Percentiles rank a stretch among this genome's conserved stretches.
Evolutionary conservation across 192 early-diverging fungal genomes (phyloP).

Genomic region (Podila verticillata): DNA sequence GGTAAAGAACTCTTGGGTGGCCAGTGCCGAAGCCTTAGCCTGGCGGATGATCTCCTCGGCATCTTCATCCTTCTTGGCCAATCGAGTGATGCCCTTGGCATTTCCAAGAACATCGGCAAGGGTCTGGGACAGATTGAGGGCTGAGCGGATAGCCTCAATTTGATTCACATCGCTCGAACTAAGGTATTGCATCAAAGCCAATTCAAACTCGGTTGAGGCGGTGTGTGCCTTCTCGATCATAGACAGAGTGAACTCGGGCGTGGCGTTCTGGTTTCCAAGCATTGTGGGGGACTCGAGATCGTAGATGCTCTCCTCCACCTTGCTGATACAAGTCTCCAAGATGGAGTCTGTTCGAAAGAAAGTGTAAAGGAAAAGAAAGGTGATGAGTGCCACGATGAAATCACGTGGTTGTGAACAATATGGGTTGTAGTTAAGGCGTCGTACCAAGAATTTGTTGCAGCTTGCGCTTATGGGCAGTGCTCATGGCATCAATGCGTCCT

Average conservation of each 20-base stretch:
- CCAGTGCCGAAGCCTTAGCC: conserved; percentile 71
- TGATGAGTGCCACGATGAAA: too few species aligned
- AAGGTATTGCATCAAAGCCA: conserved; percentile 44
- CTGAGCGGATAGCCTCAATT: conserved; percentile 82
- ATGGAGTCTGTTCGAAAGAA: conserved; percentile 73
- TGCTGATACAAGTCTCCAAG: conserved; percentile 84
- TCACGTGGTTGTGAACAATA: too few species aligned
- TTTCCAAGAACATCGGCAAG: conserved; percentile 86
- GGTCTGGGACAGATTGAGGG: conserved; percentile 83
- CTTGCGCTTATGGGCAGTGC: conserved; percentile 70
- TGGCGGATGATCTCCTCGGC: conserved; percentile 79
- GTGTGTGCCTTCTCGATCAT: conserved; percentile 88
- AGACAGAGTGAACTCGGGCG: conserved; percentile 91
- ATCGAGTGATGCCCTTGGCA: conserved; percentile 88
- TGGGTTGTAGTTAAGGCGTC: conserved; percentile 1
- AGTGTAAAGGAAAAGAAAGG: too few species aligned
- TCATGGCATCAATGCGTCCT: conserved; percentile 71
- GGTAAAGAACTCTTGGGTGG: conserved; percentile 84
- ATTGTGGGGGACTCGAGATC: conserved; percentile 84
- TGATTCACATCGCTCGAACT: conserved; percentile 66
- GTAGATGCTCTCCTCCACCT: conserved; percentile 91
- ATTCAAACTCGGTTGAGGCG: conserved; percentile 68
- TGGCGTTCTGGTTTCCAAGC: conserved; percentile 86
- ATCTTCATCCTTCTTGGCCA: conserved; percentile 83
- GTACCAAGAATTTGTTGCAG: conserved; percentile 77